These are phyloP conservation scores for Blastocystis sp. DNA, from an alignment of 352 stramenopile genomes.

Conservation along the genomic window DNA sequence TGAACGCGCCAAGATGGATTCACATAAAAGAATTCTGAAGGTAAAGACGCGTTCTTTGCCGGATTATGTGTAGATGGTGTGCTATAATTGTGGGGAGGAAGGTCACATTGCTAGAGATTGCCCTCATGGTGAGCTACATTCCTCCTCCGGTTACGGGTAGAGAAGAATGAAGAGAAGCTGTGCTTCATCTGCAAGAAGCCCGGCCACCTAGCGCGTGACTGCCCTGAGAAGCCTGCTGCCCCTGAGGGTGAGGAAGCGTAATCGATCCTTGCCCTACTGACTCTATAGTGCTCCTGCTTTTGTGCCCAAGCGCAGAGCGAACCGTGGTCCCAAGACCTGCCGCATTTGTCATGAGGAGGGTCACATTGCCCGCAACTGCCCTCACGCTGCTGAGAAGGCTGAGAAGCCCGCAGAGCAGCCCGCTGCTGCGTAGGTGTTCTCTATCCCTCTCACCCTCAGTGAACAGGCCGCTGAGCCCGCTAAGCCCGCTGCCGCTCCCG, in stretches of 20 bases:
- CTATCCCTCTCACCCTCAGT: neutral
- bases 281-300: neutral
- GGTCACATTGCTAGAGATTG: constrained; percentile 34
- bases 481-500: neutral
- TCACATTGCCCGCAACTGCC: constrained; percentile 64
- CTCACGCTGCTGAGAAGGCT: neutral
- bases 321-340: no score
- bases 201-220: constrained; percentile 17
- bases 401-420: neutral
- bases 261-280: neutral
- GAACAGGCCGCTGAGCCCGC: neutral
- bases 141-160: neutral
- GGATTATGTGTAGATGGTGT: constrained; percentile 26
- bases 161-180: constrained; percentile 45
- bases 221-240: constrained; percentile 48
- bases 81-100: constrained; percentile 29
- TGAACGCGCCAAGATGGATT: neutral
- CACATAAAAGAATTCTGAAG: neutral
- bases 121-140: neutral
- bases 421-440: neutral
- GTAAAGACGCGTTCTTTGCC: neutral
- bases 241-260: neutral
- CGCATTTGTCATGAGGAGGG: constrained; percentile 53
- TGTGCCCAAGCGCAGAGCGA: neutral
- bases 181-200: constrained; percentile 65